phyloP scores from a whole-genome alignment of 225 moss, liverwort and hornwort species.

The Pseudisothecium myosuroides region DNA sequence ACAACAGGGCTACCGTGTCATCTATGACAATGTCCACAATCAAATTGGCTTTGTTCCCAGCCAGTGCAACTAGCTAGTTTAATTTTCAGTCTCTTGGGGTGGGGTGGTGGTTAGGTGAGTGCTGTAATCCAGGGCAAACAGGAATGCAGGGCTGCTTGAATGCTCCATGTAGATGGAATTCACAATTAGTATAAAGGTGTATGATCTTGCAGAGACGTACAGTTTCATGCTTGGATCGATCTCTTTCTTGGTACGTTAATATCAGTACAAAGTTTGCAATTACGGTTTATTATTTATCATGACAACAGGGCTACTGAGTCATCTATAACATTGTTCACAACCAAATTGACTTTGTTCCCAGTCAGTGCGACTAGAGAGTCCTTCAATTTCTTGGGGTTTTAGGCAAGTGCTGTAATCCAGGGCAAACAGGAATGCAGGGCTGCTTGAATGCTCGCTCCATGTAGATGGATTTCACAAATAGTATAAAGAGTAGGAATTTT shows the following conservation, averaged over 20 bases:
- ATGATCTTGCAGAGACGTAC: neutral
- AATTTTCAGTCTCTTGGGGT: neutral
- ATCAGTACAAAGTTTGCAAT: neutral
- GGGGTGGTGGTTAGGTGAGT: neutral
- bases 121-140: neutral
- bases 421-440: neutral
- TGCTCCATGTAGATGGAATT: neutral
- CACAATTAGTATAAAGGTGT: neutral
- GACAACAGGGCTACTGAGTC: constrained; percentile 26
- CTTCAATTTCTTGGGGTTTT: neutral
- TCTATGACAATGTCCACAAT: constrained; percentile 33
- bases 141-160: neutral
- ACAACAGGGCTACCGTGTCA: constrained; percentile 45
- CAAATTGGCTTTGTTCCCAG: constrained; percentile 39
- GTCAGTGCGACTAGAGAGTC: neutral
- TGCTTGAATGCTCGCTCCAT: neutral
- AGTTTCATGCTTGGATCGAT: neutral
- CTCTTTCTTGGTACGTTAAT: neutral
- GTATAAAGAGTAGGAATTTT: neutral
- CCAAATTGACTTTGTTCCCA: constrained; percentile 19
- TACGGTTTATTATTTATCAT: neutral
- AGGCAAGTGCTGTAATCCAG: neutral
- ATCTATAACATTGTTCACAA: constrained; percentile 14
- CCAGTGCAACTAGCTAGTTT: constrained; percentile 8
- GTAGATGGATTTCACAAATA: neutral